Evolutionary conservation across 345 rosid genomes (phyloP).

Genomic region (Lepidium didymum): DNA sequence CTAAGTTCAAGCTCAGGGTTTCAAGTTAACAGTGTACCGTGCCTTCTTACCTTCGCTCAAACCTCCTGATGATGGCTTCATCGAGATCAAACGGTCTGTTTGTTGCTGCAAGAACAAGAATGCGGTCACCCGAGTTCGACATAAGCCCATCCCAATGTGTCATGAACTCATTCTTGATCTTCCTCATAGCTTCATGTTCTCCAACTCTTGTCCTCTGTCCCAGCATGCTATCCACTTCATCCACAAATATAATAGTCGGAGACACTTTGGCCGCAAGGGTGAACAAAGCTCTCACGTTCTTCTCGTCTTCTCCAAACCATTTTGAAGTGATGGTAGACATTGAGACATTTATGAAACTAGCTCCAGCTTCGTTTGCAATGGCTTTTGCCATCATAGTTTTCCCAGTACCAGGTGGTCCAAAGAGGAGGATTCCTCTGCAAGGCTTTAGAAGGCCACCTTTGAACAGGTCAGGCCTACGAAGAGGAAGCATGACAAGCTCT

Average conservation of each 20-base stretch:
- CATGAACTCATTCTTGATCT: constrained; percentile 98
- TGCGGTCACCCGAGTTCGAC: constrained; percentile 68
- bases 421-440: constrained; percentile 91
- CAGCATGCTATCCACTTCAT: constrained; percentile 99
- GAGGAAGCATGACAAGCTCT: constrained; percentile 99
- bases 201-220: constrained; percentile 95
- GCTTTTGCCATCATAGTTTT: constrained; percentile 99
- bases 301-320: constrained; percentile 99
- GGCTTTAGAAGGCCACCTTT: constrained; percentile 97
- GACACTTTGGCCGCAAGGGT: constrained; percentile 93
- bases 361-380: constrained; percentile 97
- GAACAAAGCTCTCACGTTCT: constrained; percentile 90
- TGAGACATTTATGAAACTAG: constrained; percentile 96
- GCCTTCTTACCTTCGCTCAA: constrained; percentile 71
- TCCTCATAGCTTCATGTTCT: constrained; percentile 99
- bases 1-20: neutral
- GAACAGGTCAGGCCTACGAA: constrained; percentile 95
- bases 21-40: neutral
- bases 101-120: constrained; percentile 99
- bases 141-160: constrained; percentile 96
- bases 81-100: constrained; percentile 99
- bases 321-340: constrained; percentile 99
- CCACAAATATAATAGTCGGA: constrained; percentile 94
- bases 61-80: constrained; percentile 98
- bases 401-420: constrained; percentile 99